Conservation (phyloP, 1,139 yeast genomes). For the Magnusiomyces fungicola region DNA sequence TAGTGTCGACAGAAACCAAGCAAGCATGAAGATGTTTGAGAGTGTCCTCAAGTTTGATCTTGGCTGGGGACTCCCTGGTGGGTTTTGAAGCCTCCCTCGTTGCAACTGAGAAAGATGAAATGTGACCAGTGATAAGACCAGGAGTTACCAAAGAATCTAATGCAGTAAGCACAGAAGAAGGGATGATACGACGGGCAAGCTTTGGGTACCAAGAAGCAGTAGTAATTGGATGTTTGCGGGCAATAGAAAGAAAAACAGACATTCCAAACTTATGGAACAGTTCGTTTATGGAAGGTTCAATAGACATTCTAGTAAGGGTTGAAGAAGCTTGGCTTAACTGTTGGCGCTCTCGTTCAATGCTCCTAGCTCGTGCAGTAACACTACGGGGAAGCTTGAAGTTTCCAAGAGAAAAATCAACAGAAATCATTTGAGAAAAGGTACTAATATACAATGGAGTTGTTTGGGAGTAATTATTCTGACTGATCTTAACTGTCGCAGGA, state of each 20-base stretch:
- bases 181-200: neutral
- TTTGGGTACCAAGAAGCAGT: conserved; percentile 10
- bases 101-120: neutral
- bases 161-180: neutral
- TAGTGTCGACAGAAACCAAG: conserved; percentile 12
- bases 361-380: neutral
- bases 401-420: conserved; percentile 9
- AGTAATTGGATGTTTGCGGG: conserved; percentile 5
- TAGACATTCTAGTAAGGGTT: neutral
- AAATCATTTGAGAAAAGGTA: conserved; percentile 11
- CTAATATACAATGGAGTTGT: neutral
- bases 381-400: conserved; percentile 10
- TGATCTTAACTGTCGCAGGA: neutral
- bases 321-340: neutral
- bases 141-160: neutral
- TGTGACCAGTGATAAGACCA: neutral
- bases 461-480: neutral
- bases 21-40: conserved; percentile 6
- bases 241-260: conserved; percentile 5
- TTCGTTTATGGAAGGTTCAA: neutral
- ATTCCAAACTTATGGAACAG: conserved; percentile 13
- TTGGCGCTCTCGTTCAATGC: neutral
- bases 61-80: neutral
- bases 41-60: conserved; percentile 10
- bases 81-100: neutral